Evolutionary conservation across 1,139 yeast genomes (phyloP).

Genomic region (Geotrichum histeridarum): DNA sequence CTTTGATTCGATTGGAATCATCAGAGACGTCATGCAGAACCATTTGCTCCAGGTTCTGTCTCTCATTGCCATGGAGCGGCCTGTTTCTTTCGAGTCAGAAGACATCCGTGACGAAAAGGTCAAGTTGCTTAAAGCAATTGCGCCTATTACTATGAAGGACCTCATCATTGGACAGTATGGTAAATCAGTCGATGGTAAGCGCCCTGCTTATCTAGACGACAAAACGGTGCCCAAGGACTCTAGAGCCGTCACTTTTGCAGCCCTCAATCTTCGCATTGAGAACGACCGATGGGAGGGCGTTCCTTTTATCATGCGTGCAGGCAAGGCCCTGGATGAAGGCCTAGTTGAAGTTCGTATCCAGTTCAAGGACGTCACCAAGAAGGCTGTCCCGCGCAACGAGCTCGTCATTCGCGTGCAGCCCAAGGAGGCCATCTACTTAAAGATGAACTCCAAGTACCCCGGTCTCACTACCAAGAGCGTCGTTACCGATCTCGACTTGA

Average conservation of each 20-base stretch:
- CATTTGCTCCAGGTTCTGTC: constrained; percentile 91
- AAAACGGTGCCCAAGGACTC: constrained; percentile 80
- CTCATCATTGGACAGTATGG: constrained; percentile 83
- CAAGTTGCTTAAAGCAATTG: constrained; percentile 77
- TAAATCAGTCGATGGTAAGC: constrained; percentile 74
- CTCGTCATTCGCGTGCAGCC: constrained; percentile 93
- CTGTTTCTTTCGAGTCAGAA: constrained; percentile 84
- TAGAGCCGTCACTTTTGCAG: constrained; percentile 89
- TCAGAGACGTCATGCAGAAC: constrained; percentile 97
- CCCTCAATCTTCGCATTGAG: constrained; percentile 66
- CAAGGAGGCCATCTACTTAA: constrained; percentile 85
- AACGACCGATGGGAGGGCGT: constrained; percentile 99
- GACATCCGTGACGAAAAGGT: constrained; percentile 95
- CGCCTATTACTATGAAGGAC: constrained; percentile 59
- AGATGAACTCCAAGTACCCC: constrained; percentile 88
- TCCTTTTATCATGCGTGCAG: constrained; percentile 92
- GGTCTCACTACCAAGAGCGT: constrained; percentile 80
- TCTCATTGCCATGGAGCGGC: constrained; percentile 91
- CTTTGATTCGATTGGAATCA: constrained; percentile 90
- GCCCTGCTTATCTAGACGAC: constrained; percentile 90
- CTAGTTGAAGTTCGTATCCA: constrained; percentile 91
- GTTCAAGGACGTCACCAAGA: constrained; percentile 63
- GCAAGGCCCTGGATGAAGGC: constrained; percentile 87
- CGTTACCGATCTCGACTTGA: constrained; percentile 83
- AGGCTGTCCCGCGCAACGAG: constrained; percentile 77